Evolutionary conservation across 345 rosid species (phyloP).

Genomic region (Linum usitatissimum): DNA sequence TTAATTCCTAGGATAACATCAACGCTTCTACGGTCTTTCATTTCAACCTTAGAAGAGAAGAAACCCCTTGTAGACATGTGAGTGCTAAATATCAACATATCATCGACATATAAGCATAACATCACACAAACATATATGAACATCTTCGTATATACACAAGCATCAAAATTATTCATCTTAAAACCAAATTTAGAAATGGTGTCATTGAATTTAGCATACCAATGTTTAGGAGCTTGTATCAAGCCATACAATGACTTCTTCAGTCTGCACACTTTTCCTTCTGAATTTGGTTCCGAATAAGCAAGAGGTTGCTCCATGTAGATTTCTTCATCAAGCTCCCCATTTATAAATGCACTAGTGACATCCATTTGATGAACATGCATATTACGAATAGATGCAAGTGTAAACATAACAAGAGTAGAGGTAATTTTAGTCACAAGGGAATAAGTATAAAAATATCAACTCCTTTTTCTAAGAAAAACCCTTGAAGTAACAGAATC

Average conservation of each 20-base stretch:
- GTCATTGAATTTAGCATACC: no score
- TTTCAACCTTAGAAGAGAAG: background rate
- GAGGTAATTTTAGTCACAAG: background rate
- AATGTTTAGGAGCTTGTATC: no score
- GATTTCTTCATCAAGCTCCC: background rate
- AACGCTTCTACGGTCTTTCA: no score
- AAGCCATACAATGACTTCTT: no score
- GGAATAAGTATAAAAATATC: background rate
- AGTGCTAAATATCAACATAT: background rate
- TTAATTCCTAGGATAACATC: no score
- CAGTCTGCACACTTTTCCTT: background rate
- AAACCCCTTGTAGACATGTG: background rate
- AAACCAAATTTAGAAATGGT: background rate
- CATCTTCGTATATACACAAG: background rate
- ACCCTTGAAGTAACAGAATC: background rate
- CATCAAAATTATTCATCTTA: background rate
- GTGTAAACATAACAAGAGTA: background rate
- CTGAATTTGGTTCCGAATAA: no score
- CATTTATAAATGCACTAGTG: background rate
- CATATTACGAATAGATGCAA: background rate
- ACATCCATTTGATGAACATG: background rate
- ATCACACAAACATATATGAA: no score
- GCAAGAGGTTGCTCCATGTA: no score
- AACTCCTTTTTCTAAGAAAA: background rate
- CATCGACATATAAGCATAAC: background rate